Evolutionary conservation across 495 filamentous ascomycete species (phyloP).

Genomic region (Aspergillus affinis): DNA sequence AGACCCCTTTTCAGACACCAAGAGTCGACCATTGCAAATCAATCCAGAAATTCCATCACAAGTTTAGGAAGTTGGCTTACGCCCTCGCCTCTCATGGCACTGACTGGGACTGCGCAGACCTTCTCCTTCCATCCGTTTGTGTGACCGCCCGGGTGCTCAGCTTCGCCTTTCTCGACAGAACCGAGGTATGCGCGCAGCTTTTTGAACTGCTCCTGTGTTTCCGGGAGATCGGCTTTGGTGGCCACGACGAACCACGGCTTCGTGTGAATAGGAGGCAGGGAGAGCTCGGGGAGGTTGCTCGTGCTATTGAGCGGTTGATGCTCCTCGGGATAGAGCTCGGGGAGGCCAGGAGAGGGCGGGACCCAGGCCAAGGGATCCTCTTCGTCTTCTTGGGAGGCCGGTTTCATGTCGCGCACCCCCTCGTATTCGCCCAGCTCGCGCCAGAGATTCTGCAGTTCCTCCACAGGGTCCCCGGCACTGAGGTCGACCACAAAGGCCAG

Average conservation of each 20-base stretch:
- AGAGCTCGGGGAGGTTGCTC: constrained; percentile 30
- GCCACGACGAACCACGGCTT: constrained; percentile 99
- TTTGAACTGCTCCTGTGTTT: constrained; percentile 74
- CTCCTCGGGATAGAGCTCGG: constrained; percentile 22
- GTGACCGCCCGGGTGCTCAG: constrained; percentile 69
- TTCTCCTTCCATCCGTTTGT: constrained; percentile 64
- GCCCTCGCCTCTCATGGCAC: constrained; percentile 82
- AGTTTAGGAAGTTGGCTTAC: constrained; percentile 74
- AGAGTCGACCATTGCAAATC: background rate
- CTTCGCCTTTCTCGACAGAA: constrained; percentile 54
- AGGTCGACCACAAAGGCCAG: constrained; percentile 94
- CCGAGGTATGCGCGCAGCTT: constrained; percentile 66
- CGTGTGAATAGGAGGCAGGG: constrained; percentile 64
- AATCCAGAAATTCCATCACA: constrained; percentile 71
- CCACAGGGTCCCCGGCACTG: constrained; percentile 71
- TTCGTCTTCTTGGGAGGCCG: constrained; percentile 47
- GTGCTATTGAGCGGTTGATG: background rate
- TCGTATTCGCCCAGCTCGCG: constrained; percentile 86
- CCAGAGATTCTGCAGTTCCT: constrained; percentile 79
- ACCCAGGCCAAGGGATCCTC: constrained; percentile 35
- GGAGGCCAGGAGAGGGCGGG: constrained; percentile 23
- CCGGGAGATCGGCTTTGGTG: constrained; percentile 85
- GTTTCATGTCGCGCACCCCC: constrained; percentile 61
- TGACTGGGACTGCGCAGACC: constrained; percentile 75
- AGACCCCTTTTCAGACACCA: background rate